These are phyloP conservation scores for Theileria annulata DNA, from an alignment of 169 alveolate genomes.

Conservation along the genomic window DNA sequence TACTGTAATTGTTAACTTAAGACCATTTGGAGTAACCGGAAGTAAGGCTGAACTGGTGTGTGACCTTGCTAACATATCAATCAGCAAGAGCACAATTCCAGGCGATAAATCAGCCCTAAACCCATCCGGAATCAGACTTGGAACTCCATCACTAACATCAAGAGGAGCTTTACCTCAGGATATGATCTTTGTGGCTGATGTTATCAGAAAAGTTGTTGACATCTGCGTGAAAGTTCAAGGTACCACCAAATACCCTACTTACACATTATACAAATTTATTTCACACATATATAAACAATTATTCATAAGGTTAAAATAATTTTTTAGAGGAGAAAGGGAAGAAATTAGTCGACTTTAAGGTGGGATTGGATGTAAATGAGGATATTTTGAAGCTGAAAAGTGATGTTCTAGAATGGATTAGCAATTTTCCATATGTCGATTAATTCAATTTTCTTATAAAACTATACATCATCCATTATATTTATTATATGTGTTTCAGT, in stretches of 20 bases:
- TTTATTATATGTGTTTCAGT: background rate
- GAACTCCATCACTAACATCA: constrained; percentile 94
- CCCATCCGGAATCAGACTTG: constrained; percentile 92
- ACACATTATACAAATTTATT: background rate
- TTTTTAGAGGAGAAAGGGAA: constrained; percentile 57
- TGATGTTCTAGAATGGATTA: constrained; percentile 68
- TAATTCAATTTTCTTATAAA: background rate
- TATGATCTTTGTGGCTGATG: constrained; percentile 77
- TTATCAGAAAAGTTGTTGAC: constrained; percentile 66
- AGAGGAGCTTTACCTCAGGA: constrained; percentile 89
- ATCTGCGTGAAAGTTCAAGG: constrained; percentile 66
- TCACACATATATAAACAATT: too few relatives aligned
- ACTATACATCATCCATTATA: background rate
- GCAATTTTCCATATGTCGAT: constrained; percentile 54
- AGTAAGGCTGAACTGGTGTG: constrained; percentile 81
- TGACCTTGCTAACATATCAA: constrained; percentile 80
- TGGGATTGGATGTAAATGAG: constrained; percentile 51
- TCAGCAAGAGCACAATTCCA: constrained; percentile 86
- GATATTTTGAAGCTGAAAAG: constrained; percentile 50
- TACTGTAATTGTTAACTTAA: constrained; percentile 83
- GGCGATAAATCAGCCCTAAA: constrained; percentile 81
- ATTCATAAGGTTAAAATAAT: background rate
- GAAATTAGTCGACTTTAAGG: constrained; percentile 68
- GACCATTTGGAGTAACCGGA: constrained; percentile 85
- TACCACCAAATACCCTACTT: background rate